Base-by-base conservation (phyloP, 2,329 filamentous ascomycete genomes). In the Fusarium guadeloupense region DNA sequence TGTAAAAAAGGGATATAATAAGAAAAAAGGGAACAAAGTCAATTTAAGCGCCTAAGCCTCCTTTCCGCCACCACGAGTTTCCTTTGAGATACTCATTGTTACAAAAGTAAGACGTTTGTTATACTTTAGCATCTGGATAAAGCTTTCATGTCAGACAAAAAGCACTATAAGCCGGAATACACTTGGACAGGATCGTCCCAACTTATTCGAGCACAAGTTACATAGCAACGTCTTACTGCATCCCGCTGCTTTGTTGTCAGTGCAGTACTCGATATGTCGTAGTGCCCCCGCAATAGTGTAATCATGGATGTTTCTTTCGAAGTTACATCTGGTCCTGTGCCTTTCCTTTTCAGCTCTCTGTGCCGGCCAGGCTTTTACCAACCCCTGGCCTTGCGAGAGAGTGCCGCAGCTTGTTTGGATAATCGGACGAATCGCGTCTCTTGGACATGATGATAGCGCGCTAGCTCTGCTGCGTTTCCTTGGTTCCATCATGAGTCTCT, bases 301-400 rank as follows among this genome's bases (percentile, higher is more conserved):
- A 49, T 49, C 34, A 26, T 35, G 17, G n/a, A n/a, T n/a, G 10
- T n/a, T 42, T 17, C 43, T 21, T 26, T 53, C 31, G 39, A 30
- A 35, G 50, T 49, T 49, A 55, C 52, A 49, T 54, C 53, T 48
- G 37, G 54, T 56, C 48, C 30, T 55, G 59, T 46, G 37, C 59
- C 54, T 63, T n/a, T n/a, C 59, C 54, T 42, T 64, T 64, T 64
- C 61, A 64, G 61, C 61, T 64, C 42, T 25, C 37, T 37, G 38
- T 62, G 60, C 55, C 56, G 56, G n/a, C 56, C 49, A 61, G 60
- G 60, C 60, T 56, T 44, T 52, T 23, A 25, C 51, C 20, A 30
- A 39, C 45, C 59, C 60, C 55, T 56, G 40, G 48, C 30, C 31
- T 45, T 46, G 52, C 16, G 35, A 31, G 16, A 58, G 56, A 63